These are phyloP conservation scores for Candida krabiensis DNA, from an alignment of 805 yeast species.

Conservation along the genomic window DNA sequence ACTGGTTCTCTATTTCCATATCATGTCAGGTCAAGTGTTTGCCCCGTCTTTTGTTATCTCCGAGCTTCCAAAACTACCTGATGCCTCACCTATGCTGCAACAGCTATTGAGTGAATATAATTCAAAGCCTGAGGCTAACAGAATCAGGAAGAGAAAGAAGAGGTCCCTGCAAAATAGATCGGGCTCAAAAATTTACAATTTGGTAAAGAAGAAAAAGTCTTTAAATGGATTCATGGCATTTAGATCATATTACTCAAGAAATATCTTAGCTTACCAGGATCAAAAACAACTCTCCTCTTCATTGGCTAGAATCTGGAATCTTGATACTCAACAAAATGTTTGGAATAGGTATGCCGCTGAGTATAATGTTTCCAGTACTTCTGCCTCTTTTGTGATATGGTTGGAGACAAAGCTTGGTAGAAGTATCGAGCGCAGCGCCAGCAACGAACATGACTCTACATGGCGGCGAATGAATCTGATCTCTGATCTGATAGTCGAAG, in stretches of 20 bases:
- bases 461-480: constrained; percentile 11
- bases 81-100: constrained; percentile 7
- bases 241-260: constrained; percentile 15
- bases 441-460: not conserved
- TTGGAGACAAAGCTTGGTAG: constrained; percentile 10
- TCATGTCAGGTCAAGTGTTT: too few species aligned
- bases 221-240: constrained; percentile 22
- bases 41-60: constrained; percentile 1
- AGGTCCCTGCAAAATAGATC: not conserved
- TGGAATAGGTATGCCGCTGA: constrained; percentile 36
- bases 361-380: constrained; percentile 22
- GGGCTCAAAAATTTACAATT: not conserved
- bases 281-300: constrained; percentile 14
- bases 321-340: constrained; percentile 24
- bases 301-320: constrained; percentile 26
- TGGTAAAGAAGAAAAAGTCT: constrained; percentile 6
- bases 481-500: constrained; percentile 22
- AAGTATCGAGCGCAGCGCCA: constrained; percentile 2
- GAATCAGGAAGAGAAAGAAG: not conserved
- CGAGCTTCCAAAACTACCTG: constrained; percentile 12
- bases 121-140: not conserved
- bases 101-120: constrained; percentile 2
- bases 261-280: constrained; percentile 6
- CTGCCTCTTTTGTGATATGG: constrained; percentile 18
- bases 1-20: too few species aligned